A percentile compares a stretch with the other conserved stretches of the same genome.
Evolutionary conservation across 495 filamentous ascomycete genomes (phyloP).

Genomic region (Lophiotrema nucula): DNA sequence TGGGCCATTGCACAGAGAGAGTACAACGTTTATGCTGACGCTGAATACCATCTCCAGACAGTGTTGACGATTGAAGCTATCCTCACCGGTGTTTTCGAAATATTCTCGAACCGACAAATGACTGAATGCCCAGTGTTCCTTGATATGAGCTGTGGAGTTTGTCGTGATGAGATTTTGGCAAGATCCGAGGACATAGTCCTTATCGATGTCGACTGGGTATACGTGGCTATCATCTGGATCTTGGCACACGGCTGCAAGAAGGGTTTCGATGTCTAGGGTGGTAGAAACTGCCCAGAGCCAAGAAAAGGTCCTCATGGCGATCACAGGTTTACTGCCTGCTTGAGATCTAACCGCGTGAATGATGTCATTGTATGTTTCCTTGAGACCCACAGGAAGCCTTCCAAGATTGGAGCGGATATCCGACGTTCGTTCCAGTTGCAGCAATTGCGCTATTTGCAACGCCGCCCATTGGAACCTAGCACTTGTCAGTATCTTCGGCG

Average conservation of each 20-base stretch:
- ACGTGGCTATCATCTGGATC: background rate
- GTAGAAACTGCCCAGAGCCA: background rate
- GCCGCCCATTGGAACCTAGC: background rate
- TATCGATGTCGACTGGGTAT: background rate
- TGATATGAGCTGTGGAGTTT: background rate
- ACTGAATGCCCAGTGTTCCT: too few species aligned
- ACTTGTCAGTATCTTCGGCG: too few species aligned
- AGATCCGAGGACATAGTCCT: background rate
- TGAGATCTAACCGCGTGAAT: background rate
- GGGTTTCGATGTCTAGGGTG: background rate
- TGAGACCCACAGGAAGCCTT: background rate
- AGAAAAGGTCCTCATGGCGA: background rate
- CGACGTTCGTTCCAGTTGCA: background rate
- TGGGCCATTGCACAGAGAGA: too few species aligned
- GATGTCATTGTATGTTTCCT: background rate
- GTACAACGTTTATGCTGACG: too few species aligned
- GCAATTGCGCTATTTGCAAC: background rate
- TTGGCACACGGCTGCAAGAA: background rate
- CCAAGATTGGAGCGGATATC: background rate
- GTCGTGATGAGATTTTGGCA: background rate
- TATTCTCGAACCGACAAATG: background rate
- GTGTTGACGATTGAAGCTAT: too few species aligned
- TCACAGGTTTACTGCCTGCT: background rate
- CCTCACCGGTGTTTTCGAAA: too few species aligned
- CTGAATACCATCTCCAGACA: too few species aligned